Evolutionary conservation across 2,329 filamentous ascomycete species (phyloP).

Genomic region (Arthrinium puccinioides): DNA sequence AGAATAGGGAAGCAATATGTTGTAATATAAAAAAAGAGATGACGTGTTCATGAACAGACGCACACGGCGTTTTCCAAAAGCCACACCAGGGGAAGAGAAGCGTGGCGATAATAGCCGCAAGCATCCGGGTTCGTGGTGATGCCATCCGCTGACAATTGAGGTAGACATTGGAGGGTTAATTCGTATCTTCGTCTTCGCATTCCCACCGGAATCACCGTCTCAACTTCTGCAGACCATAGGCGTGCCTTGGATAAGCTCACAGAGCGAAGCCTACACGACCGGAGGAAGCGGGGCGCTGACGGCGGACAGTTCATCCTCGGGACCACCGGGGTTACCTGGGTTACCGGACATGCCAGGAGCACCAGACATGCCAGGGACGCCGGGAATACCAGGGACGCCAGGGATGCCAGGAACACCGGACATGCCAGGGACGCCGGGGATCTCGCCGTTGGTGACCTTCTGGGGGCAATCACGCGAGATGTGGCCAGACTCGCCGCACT

Average conservation of each 20-base stretch:
- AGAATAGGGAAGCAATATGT: neutral
- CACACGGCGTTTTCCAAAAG: neutral
- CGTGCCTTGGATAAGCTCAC: neutral
- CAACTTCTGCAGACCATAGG: slow-evolving; percentile 1
- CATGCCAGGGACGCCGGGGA: slow-evolving; percentile 11
- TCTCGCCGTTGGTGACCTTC: slow-evolving; percentile 51
- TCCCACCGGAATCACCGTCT: slow-evolving; percentile 5
- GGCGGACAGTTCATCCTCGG: slow-evolving; percentile 19
- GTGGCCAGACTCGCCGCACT: slow-evolving; percentile 90
- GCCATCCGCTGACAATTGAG: neutral
- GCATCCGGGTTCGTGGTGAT: neutral
- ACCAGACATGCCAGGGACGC: neutral
- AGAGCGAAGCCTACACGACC: slow-evolving; percentile 16
- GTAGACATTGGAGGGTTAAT: neutral
- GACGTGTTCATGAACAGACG: neutral
- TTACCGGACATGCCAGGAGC: neutral
- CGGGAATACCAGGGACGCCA: slow-evolving; percentile 1
- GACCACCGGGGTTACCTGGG: slow-evolving; percentile 1
- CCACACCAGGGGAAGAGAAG: neutral
- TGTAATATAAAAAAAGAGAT: neutral
- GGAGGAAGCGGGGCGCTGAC: slow-evolving; percentile 18
- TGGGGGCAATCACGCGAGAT: slow-evolving; percentile 92
- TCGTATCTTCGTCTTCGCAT: slow-evolving; percentile 7
- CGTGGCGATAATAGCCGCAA: neutral
- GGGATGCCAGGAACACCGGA: neutral